A percentile compares a stretch with the other conserved stretches of the same genome.
phyloP scores from a whole-genome alignment of 2,329 filamentous ascomycete species.

The Falciphora oryzae region DNA sequence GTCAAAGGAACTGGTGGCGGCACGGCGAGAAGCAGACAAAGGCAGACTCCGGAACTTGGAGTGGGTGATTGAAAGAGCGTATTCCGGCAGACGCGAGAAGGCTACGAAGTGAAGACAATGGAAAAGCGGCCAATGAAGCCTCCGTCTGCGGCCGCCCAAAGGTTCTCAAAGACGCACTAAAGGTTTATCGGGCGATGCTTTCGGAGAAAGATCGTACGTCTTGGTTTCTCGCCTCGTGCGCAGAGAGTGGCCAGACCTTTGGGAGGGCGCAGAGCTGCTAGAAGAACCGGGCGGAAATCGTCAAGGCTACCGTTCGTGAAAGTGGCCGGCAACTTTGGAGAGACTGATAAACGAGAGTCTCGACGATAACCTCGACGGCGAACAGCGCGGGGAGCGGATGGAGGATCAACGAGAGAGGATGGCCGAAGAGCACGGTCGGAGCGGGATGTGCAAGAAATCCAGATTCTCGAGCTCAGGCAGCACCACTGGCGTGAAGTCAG shows the following conservation, averaged over 20 bases:
- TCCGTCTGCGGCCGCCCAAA: background rate
- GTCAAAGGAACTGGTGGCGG: background rate
- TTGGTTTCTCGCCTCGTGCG: background rate
- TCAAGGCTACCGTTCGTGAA: slow-evolving; percentile 1
- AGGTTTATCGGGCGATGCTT: background rate
- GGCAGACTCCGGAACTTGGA: background rate
- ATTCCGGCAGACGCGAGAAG: background rate
- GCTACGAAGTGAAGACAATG: slow-evolving; percentile 1
- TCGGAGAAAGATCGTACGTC: background rate
- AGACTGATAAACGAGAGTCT: slow-evolving; percentile 8
- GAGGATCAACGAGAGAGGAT: background rate
- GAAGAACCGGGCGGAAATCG: background rate
- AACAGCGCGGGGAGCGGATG: slow-evolving; percentile 5
- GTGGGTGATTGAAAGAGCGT: background rate
- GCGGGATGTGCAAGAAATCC: background rate
- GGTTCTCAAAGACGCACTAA: background rate
- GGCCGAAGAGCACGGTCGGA: background rate
- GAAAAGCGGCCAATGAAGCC: background rate
- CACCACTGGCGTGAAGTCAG: background rate
- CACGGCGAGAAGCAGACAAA: background rate
- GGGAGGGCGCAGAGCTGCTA: background rate
- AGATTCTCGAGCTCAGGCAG: background rate
- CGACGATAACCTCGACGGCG: slow-evolving; percentile 7
- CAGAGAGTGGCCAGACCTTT: slow-evolving; percentile 1
- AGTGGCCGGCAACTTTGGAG: slow-evolving; percentile 2